Conservation (phyloP, 2,329 filamentous ascomycete genomes). For the Aureobasidium sp. region DNA sequence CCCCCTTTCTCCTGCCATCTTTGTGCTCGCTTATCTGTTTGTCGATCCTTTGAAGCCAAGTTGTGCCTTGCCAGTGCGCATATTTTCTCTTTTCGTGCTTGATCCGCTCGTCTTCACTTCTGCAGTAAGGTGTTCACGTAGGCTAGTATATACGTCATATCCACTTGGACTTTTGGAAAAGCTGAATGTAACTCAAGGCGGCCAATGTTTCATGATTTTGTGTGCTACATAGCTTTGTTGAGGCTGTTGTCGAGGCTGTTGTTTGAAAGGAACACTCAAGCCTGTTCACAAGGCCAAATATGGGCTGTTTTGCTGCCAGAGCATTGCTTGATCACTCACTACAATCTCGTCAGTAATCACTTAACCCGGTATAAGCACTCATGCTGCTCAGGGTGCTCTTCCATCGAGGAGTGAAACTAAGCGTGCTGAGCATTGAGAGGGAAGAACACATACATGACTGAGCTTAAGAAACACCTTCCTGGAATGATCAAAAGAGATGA, state of each 20-base stretch:
- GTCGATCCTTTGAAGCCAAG: neutral
- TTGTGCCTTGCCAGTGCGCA: neutral
- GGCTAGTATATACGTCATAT: neutral
- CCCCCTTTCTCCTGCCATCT: neutral
- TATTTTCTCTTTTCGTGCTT: neutral
- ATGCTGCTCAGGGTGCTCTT: neutral
- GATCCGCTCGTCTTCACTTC: neutral
- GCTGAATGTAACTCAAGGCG: neutral
- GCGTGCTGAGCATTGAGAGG: neutral
- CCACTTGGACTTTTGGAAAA: neutral
- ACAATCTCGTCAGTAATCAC: neutral
- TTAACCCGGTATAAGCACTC: neutral
- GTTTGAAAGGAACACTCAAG: neutral
- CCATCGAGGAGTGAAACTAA: neutral
- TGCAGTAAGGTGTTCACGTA: neutral
- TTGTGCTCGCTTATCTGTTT: neutral
- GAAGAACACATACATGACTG: neutral
- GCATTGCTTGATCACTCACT: neutral
- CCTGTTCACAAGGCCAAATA: neutral
- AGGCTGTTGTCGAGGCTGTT: neutral
- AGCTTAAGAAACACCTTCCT: conserved; percentile 2
- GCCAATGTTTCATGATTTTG: neutral
- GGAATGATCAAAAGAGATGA: conserved; percentile 20
- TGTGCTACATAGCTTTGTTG: neutral
- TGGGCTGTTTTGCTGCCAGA: neutral